phyloP scores from a whole-genome alignment of 495 filamentous ascomycete species.

The Aspergillus funiculosus region DNA sequence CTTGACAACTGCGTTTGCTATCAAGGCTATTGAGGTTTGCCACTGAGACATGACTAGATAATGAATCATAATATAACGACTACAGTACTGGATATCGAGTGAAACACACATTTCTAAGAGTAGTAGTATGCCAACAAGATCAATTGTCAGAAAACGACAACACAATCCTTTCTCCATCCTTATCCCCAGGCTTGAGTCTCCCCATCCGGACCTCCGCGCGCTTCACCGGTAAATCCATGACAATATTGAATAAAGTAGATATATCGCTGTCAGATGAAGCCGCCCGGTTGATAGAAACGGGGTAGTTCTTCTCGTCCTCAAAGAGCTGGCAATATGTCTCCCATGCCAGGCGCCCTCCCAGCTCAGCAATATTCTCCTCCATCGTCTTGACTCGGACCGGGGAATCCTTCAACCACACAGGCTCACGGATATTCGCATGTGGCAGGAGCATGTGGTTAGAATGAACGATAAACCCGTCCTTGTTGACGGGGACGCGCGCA shows the following conservation, averaged over 20 bases:
- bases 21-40: no score
- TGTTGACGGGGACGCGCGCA: conserved; percentile 43
- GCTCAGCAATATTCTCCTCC: conserved; percentile 10
- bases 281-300: conserved; percentile 32
- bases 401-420: conserved; percentile 51
- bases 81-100: no score
- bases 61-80: no score
- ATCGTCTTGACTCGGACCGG: conserved; percentile 36
- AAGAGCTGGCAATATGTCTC: conserved; percentile 22
- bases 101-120: no score
- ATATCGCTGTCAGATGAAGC: conserved; percentile 18
- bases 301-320: conserved; percentile 31
- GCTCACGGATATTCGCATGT: conserved; percentile 44
- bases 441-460: conserved; percentile 57
- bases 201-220: conserved; percentile 31
- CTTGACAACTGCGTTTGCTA: conserved; percentile 11
- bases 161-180: neutral
- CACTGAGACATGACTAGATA: no score
- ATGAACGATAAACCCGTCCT: conserved; percentile 47
- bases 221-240: conserved; percentile 31
- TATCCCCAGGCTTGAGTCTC: conserved; percentile 19
- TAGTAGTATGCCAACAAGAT: no score
- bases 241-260: conserved; percentile 34
- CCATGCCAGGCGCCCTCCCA: conserved; percentile 23
- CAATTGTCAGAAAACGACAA: neutral